These are phyloP conservation scores for Ammopiptanthus mongolicus DNA, from an alignment of 306 rosid genomes.

Conservation along the genomic window DNA sequence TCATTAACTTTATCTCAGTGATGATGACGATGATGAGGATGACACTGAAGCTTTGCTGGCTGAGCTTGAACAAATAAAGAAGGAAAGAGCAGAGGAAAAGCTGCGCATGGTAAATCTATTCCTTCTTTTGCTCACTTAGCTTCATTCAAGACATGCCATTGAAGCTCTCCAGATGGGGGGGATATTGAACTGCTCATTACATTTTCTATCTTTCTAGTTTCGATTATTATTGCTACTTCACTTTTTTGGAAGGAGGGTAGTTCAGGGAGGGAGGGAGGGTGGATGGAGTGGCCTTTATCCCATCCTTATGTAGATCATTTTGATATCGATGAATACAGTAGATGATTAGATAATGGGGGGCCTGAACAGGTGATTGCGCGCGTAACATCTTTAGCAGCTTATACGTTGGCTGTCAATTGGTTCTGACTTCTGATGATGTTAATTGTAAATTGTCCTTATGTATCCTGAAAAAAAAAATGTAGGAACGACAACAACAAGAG, in stretches of 20 bases:
- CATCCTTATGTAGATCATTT: not conserved
- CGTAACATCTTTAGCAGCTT: not conserved
- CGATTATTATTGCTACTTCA: not conserved
- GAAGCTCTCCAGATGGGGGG: not conserved
- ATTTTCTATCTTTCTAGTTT: not conserved
- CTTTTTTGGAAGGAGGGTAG: too few relatives aligned
- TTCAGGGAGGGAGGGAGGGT: not conserved
- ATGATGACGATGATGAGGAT: conserved; percentile 57
- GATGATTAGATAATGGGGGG: not conserved
- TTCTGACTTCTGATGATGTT: not conserved
- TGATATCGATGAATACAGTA: not conserved
- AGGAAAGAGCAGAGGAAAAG: conserved; percentile 95
- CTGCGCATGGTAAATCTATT: conserved; percentile 56
- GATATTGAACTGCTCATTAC: not conserved
- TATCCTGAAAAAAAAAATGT: not conserved
- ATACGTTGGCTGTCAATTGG: not conserved
- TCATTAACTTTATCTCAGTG: conserved; percentile 4
- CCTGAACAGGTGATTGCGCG: not conserved
- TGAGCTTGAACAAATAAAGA: conserved; percentile 96
- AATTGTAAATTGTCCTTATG: conserved; percentile 4
- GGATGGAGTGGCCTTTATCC: not conserved
- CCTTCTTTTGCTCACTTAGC: not conserved
- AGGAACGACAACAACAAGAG: conserved; percentile 67
- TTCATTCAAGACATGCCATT: not conserved
- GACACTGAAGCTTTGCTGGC: conserved; percentile 89